Base-by-base conservation (phyloP, 768 basidiomycete genomes). In the Calocera viscosa region DNA sequence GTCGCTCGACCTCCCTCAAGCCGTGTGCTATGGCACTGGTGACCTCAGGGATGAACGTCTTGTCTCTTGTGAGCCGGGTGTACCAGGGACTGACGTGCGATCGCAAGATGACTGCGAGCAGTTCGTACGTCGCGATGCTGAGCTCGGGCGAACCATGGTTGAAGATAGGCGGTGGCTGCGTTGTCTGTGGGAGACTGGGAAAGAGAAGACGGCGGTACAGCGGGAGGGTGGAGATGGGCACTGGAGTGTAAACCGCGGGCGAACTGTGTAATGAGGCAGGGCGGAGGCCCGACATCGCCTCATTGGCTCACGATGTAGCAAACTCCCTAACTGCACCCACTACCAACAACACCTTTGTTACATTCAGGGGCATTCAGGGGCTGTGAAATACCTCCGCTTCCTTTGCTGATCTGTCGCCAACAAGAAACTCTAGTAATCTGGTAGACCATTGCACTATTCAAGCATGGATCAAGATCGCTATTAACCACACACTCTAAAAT, bases 11-110 rank as follows among this genome's bases (percentile, higher is more conserved):
- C 2, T 76, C 76, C 68, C 80, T 84, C 11, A 87, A 71, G 72
- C 90, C 81, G 70, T 80, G 77, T 2, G 81, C 78, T 67, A 90
- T 76, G 71, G 89, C 79, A 39, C 73, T 75, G 0, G 86, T 81
- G 64, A 91, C 83, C 69, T 88, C 83, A 26, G 89, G 87, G 30
- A 91, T 82, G 67, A 94, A 82, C 66, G 90, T 86, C 72, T 84
- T 90, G 82, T 93, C 91, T 69, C 90, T 89, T 68, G 90, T 84
- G 65, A 93, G 81, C 72, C 85, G 89, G 34, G 87, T 80, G 89
- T 91, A 94, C 91, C 91, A 94, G 1, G 89, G 87, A 60, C 85
- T 83, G 39, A 94, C 84, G 72, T 82, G 88, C 5, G 90, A 90
- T 35, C 91, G 82, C 26, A 94, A 80, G 11, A 86, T 82, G 67